A percentile compares a stretch with the other conserved stretches of the same genome.
phyloP scores from a whole-genome alignment of 2,329 filamentous ascomycete species.

The Fusarium subtropicale region DNA sequence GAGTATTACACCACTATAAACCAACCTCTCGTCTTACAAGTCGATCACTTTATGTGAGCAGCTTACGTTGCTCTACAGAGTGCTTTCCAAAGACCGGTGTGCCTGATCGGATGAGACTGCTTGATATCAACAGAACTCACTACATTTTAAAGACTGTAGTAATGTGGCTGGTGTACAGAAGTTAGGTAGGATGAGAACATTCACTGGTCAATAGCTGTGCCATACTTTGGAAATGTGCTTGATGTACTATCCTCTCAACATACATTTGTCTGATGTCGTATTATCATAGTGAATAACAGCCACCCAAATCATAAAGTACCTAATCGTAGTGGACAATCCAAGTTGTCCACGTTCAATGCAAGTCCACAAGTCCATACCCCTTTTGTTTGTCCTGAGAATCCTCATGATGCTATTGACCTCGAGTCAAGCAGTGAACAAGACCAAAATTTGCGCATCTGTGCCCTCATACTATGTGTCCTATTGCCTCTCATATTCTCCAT shows the following conservation, averaged over 20 bases:
- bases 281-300: neutral
- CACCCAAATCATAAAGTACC: conserved; percentile 13
- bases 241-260: conserved; percentile 1
- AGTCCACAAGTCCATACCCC: conserved; percentile 13
- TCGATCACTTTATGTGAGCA: neutral
- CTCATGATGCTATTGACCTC: neutral
- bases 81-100: neutral
- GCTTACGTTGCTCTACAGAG: neutral
- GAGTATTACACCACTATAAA: conserved; percentile 41
- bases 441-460: conserved; percentile 1
- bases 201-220: neutral
- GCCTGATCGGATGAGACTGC: neutral
- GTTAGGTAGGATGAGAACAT: too few relatives aligned
- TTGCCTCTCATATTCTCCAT: neutral
- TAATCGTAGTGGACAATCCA: conserved; percentile 28
- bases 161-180: too few relatives aligned
- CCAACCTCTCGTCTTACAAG: neutral
- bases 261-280: neutral
- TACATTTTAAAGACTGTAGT: neutral
- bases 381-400: conserved; percentile 3
- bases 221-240: conserved; percentile 1
- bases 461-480: conserved; percentile 1
- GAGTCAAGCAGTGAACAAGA: conserved; percentile 5
- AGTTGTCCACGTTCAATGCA: conserved; percentile 35
- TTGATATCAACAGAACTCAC: neutral